Conservation (phyloP, 371 early-diverging fungal genomes). For the Saksenaea oblongispora region DNA sequence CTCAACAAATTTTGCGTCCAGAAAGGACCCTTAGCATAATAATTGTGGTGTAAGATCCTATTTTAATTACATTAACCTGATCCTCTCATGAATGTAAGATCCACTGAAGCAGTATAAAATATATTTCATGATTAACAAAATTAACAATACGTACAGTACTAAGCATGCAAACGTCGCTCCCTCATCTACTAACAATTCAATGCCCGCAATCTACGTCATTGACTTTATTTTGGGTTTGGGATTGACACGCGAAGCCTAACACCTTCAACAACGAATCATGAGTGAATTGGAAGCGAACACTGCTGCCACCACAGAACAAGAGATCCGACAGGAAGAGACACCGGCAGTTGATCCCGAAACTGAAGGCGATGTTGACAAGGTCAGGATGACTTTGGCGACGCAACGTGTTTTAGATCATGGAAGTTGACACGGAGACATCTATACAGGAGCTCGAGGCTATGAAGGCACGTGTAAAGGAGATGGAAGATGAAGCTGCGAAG, state of each 20-base stretch:
- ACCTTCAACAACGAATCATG: background rate
- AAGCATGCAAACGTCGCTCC: too few species aligned
- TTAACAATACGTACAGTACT: too few species aligned
- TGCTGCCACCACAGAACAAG: background rate
- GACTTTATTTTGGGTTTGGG: background rate
- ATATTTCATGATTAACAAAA: too few species aligned
- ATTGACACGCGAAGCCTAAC: background rate
- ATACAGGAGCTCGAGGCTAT: slow-evolving; percentile 76
- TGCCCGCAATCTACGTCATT: background rate
- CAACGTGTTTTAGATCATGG: background rate
- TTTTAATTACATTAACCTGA: too few species aligned
- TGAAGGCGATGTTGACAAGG: slow-evolving; percentile 41
- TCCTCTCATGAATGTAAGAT: too few species aligned
- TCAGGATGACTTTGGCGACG: slow-evolving; percentile 11
- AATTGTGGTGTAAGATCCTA: too few species aligned
- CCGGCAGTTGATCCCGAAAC: slow-evolving; percentile 13
- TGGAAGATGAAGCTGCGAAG: slow-evolving; percentile 95
- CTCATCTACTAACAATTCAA: too few species aligned
- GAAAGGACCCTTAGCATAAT: too few species aligned
- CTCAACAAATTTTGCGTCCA: too few species aligned
- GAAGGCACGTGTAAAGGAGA: slow-evolving; percentile 86
- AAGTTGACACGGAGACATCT: background rate
- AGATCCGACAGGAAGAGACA: slow-evolving; percentile 12
- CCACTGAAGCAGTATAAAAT: too few species aligned
- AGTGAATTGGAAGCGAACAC: slow-evolving; percentile 1